Percentiles rank a stretch among this genome's conserved stretches.
Evolutionary conservation across 305 asterid genomes (phyloP).

Genomic region (Striga hermonthica): DNA sequence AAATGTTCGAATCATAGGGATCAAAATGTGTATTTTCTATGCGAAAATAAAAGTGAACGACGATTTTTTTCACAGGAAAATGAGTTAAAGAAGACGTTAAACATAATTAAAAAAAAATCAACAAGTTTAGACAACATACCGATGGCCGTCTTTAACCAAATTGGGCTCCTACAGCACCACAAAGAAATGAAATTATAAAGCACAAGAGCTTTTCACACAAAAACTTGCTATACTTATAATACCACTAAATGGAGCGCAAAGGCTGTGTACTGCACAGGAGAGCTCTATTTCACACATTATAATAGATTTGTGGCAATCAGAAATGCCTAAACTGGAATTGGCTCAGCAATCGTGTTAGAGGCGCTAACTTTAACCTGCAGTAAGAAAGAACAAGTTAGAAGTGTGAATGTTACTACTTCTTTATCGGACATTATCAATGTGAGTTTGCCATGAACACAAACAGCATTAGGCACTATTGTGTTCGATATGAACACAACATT

Average conservation of each 20-base stretch:
- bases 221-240: too few relatives aligned
- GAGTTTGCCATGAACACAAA: conserved; percentile 4
- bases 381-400: conserved; percentile 20
- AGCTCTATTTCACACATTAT: conserved; percentile 23
- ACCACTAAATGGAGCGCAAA: too few relatives aligned
- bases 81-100: too few relatives aligned
- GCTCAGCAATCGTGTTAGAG: conserved; percentile 56
- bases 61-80: too few relatives aligned
- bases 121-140: conserved; percentile 35
- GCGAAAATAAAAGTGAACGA: too few relatives aligned
- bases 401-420: conserved; percentile 19
- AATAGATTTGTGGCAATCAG: conserved; percentile 27
- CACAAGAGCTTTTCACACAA: conserved; percentile 16
- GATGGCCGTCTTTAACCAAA: conserved; percentile 29
- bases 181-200: neutral
- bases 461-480: neutral
- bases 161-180: conserved; percentile 33
- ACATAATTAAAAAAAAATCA: too few relatives aligned
- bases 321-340: conserved; percentile 56
- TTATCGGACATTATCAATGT: conserved; percentile 2
- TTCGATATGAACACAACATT: conserved; percentile 28
- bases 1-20: too few relatives aligned
- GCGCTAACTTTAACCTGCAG: conserved; percentile 66
- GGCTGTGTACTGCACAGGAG: too few relatives aligned
- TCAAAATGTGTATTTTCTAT: too few relatives aligned